Evolutionary conservation across 2,329 filamentous ascomycete genomes (phyloP), one percentile per base, ranked within the genome.

Genomic region (Calonectria honghensis): DNA sequence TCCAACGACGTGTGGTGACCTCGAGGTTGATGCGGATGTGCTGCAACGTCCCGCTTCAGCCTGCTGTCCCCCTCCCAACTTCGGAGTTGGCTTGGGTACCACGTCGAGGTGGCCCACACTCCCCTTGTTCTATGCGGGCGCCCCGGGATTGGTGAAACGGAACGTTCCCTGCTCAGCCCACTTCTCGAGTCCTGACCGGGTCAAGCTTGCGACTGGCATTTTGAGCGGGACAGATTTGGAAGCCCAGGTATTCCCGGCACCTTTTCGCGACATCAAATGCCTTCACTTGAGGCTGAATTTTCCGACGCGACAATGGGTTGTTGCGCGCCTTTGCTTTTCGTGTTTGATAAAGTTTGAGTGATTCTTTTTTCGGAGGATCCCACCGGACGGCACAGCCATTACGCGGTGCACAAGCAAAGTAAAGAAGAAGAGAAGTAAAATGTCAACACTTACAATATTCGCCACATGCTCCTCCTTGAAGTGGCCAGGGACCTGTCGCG

Each of bases 141-240:
- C 83, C 86, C 87, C 82, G 85, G 83, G 84, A 81, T 80, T 88
- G 85, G 86, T 90, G 89, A 90, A 90, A 90, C 89, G 87, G 83
- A 82, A 85, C 79, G 78, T 84, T 86, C 87, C 88, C 86, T 89
- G 87, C 79, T 86, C 87, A 87, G 86, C 84, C 87, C 83, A 81
- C 81, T 75, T 65, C 80, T 77, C 82, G 81, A 85, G 84, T 86
- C 85, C 84, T 84, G 83, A 83, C 85, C 83, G 80, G 82, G 86
- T 79, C 84, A 86, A 83, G 85, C 84, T 86, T 88, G 86, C 85
- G 85, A 87, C 85, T 85, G 83, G 83, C 76, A 72, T 77, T 72
- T 73, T 77, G 73, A 71, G 57, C 69, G 75, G 74, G 67, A 73
- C 51, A 61, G 57, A 74, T 73, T 68, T 78, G 63, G 72, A 70